Conservation (phyloP, 2,329 filamentous ascomycete species). For the Neonectria punicea region DNA sequence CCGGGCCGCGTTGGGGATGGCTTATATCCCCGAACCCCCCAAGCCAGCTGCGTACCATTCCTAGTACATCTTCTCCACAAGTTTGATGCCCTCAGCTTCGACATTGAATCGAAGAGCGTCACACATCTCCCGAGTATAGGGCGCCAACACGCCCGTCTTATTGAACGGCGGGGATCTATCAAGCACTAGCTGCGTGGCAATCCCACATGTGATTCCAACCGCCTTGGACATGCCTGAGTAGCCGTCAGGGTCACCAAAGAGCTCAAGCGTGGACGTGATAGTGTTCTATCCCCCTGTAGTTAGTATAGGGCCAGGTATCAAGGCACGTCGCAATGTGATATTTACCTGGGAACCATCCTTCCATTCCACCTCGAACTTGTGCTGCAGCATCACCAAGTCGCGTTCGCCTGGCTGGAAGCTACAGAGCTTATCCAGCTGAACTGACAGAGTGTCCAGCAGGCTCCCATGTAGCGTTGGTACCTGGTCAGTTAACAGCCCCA, state of each 20-base stretch:
- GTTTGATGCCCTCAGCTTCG: conserved; percentile 22
- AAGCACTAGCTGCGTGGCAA: conserved; percentile 71
- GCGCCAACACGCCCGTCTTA: conserved; percentile 31
- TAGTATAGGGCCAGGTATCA: neutral
- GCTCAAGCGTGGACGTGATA: conserved; percentile 70
- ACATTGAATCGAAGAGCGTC: conserved; percentile 20
- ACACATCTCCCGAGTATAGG: conserved; percentile 30
- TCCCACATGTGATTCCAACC: conserved; percentile 74
- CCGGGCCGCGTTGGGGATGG: no score
- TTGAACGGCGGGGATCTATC: conserved; percentile 53
- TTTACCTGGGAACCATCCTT: conserved; percentile 63
- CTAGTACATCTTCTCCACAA: conserved; percentile 11
- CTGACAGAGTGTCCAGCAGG: conserved; percentile 2
- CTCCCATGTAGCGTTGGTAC: conserved; percentile 67
- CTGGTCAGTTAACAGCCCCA: conserved; percentile 63
- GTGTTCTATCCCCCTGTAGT: conserved; percentile 43
- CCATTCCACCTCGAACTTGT: conserved; percentile 62
- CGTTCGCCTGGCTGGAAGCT: conserved; percentile 4
- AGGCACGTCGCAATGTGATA: neutral
- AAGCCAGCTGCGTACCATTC: no score
- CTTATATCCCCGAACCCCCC: no score
- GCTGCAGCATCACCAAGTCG: conserved; percentile 20
- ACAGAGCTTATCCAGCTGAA: neutral
- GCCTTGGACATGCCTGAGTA: conserved; percentile 76
- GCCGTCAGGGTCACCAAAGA: conserved; percentile 73